Conservation (phyloP, 169 alveolate genomes). For the Plasmodium adleri region DNA sequence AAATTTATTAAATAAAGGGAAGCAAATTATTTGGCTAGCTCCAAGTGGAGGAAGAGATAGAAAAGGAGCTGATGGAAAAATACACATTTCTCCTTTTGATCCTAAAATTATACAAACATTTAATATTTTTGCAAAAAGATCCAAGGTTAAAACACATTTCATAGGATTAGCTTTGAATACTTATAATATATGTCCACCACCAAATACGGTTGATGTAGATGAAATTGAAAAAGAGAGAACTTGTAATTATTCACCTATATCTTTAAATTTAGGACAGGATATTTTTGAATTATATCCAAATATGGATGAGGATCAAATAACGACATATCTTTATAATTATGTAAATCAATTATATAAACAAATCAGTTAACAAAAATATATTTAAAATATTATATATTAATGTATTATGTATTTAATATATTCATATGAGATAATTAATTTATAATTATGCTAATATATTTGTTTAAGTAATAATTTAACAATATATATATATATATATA, state of each 20-base stretch:
- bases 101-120: constrained; percentile 72
- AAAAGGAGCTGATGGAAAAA: constrained; percentile 38
- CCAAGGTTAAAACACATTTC: constrained; percentile 69
- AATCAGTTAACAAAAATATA: constrained; percentile 9
- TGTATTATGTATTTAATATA: no score
- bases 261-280: constrained; percentile 62
- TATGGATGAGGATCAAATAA: constrained; percentile 37
- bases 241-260: constrained; percentile 56
- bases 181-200: constrained; percentile 74
- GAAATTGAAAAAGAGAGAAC: constrained; percentile 76
- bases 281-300: constrained; percentile 61
- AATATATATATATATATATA: no score
- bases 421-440: no score
- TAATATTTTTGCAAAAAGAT: constrained; percentile 68
- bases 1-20: constrained; percentile 62
- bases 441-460: no score
- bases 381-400: no score
- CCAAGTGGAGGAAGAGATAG: constrained; percentile 77
- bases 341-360: constrained; percentile 45
- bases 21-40: constrained; percentile 71
- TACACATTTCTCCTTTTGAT: constrained; percentile 66
- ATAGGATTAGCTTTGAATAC: constrained; percentile 74
- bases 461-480: no score
- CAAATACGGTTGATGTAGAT: constrained; percentile 70
- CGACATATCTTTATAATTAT: constrained; percentile 36